Conservation (phyloP, 148 eudicot genomes). For the Drosera capensis region DNA sequence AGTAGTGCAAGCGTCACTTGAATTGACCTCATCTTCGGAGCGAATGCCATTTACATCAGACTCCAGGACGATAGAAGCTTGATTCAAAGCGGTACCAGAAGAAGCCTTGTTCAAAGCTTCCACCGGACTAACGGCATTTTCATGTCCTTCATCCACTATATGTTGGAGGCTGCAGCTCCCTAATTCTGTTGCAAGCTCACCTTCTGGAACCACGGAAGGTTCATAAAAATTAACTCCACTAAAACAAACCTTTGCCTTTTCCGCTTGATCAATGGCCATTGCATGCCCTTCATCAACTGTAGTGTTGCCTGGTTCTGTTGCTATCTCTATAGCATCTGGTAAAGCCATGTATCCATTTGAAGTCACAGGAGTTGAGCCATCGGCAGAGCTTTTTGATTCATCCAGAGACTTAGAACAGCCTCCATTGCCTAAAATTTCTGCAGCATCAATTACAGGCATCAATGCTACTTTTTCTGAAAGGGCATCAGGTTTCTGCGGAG, state of each 20-base stretch:
- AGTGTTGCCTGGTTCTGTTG: too few relatives aligned
- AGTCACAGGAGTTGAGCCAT: background rate
- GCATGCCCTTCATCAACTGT: background rate
- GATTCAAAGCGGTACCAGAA: background rate
- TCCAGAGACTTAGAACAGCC: slow-evolving; percentile 3
- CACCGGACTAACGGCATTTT: background rate
- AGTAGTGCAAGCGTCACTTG: slow-evolving; percentile 9
- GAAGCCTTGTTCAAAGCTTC: slow-evolving; percentile 6
- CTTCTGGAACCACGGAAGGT: background rate
- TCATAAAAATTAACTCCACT: too few relatives aligned
- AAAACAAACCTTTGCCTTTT: too few relatives aligned
- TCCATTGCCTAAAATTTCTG: slow-evolving; percentile 7
- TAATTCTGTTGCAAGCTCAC: slow-evolving; percentile 5
- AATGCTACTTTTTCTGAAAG: slow-evolving; percentile 10
- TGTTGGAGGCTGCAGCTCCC: background rate
- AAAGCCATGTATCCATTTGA: background rate
- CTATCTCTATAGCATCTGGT: background rate
- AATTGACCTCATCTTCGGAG: slow-evolving; percentile 12
- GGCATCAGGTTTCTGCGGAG: slow-evolving; percentile 8
- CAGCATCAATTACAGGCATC: slow-evolving; percentile 7
- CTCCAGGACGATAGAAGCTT: slow-evolving; percentile 2
- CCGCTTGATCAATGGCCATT: too few relatives aligned
- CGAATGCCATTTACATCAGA: slow-evolving; percentile 6
- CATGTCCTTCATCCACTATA: slow-evolving; percentile 5
- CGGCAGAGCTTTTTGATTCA: slow-evolving; percentile 4